phyloP scores from a whole-genome alignment of 2,329 filamentous ascomycete genomes.

The Amesomyces nigricolor region DNA sequence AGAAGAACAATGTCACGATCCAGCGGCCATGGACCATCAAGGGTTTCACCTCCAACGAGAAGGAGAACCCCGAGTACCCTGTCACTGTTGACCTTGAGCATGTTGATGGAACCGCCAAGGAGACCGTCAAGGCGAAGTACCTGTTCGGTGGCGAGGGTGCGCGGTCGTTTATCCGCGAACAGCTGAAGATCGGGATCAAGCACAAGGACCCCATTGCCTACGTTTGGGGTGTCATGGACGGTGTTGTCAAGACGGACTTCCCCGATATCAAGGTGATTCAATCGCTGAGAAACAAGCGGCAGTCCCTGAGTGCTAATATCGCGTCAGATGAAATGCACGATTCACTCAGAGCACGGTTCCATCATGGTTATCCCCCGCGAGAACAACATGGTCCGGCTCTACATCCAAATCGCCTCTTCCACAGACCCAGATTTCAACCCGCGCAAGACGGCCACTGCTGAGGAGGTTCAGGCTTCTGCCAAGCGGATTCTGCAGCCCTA shows the following conservation, averaged over 20 bases:
- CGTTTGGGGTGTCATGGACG: slow-evolving; percentile 73
- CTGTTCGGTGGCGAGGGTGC: slow-evolving; percentile 68
- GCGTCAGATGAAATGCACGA: slow-evolving; percentile 63
- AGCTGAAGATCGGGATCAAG: slow-evolving; percentile 64
- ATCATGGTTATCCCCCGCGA: slow-evolving; percentile 77
- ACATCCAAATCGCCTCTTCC: slow-evolving; percentile 62
- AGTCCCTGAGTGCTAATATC: slow-evolving; percentile 38
- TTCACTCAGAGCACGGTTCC: slow-evolving; percentile 67
- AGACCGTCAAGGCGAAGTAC: slow-evolving; percentile 65
- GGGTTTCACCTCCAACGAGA: slow-evolving; percentile 54
- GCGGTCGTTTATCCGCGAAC: slow-evolving; percentile 58
- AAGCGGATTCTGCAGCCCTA: slow-evolving; percentile 63
- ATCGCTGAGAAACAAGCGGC: background rate
- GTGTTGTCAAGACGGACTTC: slow-evolving; percentile 66
- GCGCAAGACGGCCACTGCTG: slow-evolving; percentile 56
- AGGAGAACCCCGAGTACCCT: slow-evolving; percentile 59
- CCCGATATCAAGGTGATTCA: slow-evolving; percentile 63
- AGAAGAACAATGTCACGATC: slow-evolving; percentile 54
- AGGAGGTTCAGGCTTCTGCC: slow-evolving; percentile 59
- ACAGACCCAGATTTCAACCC: slow-evolving; percentile 57
- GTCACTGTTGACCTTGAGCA: slow-evolving; percentile 74
- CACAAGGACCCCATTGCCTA: slow-evolving; percentile 64
- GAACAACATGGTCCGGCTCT: slow-evolving; percentile 61
- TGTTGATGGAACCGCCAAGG: slow-evolving; percentile 62
- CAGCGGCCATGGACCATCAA: slow-evolving; percentile 62